Percentiles rank a stretch among this genome's conserved stretches.
Evolutionary conservation across 306 rosid genomes (phyloP).

Genomic region (Cucumis cinereus): DNA sequence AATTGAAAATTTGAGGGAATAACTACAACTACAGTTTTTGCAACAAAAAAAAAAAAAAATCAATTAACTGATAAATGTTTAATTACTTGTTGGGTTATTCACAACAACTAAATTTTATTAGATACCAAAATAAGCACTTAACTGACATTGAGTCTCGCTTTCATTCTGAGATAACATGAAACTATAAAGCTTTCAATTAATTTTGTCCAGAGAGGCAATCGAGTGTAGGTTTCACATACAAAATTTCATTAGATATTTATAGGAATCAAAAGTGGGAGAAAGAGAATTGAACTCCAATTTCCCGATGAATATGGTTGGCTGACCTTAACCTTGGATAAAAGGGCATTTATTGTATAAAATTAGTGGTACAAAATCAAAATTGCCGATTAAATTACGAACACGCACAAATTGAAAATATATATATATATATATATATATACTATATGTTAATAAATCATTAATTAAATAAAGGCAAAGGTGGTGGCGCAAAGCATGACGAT

Average conservation of each 20-base stretch:
- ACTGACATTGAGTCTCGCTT: background rate
- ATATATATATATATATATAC: background rate
- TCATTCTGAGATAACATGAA: background rate
- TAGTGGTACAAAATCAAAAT: background rate
- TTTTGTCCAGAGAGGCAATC: background rate
- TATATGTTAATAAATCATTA: background rate
- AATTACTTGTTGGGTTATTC: background rate
- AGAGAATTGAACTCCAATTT: background rate
- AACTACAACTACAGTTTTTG: too few species aligned
- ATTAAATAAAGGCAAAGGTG: background rate
- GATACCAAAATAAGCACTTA: too few species aligned
- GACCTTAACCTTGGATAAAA: background rate
- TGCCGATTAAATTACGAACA: background rate
- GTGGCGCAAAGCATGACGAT: conserved; percentile 17
- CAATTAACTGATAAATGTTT: background rate
- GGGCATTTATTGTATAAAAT: background rate
- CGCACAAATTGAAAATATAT: background rate
- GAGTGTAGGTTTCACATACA: background rate
- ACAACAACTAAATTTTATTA: background rate
- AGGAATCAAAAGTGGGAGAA: background rate
- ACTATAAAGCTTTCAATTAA: background rate
- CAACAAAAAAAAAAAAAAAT: too few species aligned
- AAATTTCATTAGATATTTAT: background rate
- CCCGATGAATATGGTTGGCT: background rate
- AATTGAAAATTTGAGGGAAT: too few species aligned